Base-by-base conservation (phyloP, 2,329 filamentous ascomycete species). In the Pseudonectria foliicola region DNA sequence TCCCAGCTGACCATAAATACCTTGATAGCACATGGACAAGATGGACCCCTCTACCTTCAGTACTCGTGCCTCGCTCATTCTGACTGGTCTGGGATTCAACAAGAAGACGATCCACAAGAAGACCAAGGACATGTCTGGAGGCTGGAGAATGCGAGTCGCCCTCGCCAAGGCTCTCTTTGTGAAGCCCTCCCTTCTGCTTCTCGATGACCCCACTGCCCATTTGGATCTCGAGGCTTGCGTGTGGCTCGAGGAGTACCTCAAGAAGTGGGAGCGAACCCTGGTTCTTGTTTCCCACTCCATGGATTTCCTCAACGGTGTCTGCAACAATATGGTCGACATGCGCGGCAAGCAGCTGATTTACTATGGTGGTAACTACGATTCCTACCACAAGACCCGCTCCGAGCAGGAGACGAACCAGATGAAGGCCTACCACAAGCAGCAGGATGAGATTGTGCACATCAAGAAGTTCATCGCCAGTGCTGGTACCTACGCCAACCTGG, bases 111-210 rank as follows among this genome's bases (percentile, higher is more conserved):
- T 98, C 60, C 73, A 93, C 66, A 98, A 98, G 79, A 95, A 93
- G 80, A 98, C 93, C 55, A 98, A 96, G 78, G 93, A 98, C 64
- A 98, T 98, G 93, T 98, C 92, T 49, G 92, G 92, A 86, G 92
- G 92, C 54, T 98, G 92, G 92, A 82, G 90, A 74, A 98, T 98
- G 92, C 87, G 93, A 77, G 92, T 98, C 40, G 92, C 92, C 38
- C 81, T 98, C 42, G 92, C 77, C 61, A 95, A 96, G 75, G 92
- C 92, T 38, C 82, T 98, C 34, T 98, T 98, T 72, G 90, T 98
- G 68, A 94, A 93, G 77, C 92, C 93, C 25, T 92, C 88, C 13
- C 75, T 98, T 38, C 80, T 98, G 33, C 77, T 98, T 49, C 88
- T 98, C 55, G 92, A 98, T 62, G 92, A 98, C 71, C 92, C 92